Base-by-base conservation (phyloP, 2,329 filamentous ascomycete species). In the Fusarium sublunatum region DNA sequence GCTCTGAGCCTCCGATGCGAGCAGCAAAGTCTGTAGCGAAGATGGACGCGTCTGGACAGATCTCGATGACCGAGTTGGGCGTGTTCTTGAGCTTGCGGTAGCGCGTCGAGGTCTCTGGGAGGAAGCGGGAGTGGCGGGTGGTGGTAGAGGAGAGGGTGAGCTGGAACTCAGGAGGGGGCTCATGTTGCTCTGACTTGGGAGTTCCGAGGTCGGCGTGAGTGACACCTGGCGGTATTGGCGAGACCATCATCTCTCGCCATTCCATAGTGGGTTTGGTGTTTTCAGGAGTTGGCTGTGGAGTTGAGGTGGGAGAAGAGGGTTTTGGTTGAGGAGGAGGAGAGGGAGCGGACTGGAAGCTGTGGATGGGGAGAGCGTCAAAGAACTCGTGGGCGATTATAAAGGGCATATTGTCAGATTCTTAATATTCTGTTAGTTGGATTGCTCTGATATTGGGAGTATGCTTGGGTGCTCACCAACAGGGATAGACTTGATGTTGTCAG, bases 331-430 rank as follows among this genome's bases (percentile, higher is more conserved):
- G 58, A 29, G 52, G 29, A 26, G 81, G 75, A 10, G 77, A 75
- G 6, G 77, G 74, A 46, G 94, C 83, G 12, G 91, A 90, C 76
- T 98, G 90, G 75, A 99, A 99, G 59, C 92, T 89, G 75, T 99
- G 93, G 68, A 99, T 97, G 31, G 95, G 95, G 1, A 99, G 88
- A 3, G 95, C 95, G 70, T 99, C 95, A 79, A 99, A 99, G 82
- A 99, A 98, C 75, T 99, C 95, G 75, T 99, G 95, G 5, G 95
- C 95, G 44, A 98, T 86, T 59, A 99, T 96, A 76, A 98, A 96
- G 1, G 95, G 94, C 22, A 88, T 91, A 73, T 90, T 91, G 58
- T 84, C 83, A 22, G 87, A 78, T 59, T 86, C 88, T 89, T 24
- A 7, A 10, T 10, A 48, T 45, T 35, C 28, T 28, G 22, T 54